Conservation (phyloP, 148 eudicot species). For the Fagopyrum esculentum region DNA sequence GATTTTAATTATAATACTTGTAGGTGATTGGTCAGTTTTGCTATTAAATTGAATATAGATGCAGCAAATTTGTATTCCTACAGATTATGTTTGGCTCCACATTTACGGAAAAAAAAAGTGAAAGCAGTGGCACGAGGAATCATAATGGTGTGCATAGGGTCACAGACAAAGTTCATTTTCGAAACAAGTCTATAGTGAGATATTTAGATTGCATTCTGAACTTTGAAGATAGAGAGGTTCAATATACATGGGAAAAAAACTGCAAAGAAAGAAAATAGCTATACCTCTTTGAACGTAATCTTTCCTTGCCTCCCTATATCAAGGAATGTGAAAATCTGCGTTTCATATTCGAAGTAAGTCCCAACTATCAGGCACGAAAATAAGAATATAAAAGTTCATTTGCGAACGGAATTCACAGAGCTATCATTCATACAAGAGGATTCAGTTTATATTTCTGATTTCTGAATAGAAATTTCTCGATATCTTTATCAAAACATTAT, state of each 20-base stretch:
- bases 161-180: background rate
- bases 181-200: too few relatives aligned
- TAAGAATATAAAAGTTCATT: background rate
- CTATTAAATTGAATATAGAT: too few relatives aligned
- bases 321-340: slow-evolving; percentile 19
- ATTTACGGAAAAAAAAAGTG: background rate
- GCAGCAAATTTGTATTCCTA: background rate
- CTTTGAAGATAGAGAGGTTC: too few relatives aligned
- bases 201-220: too few relatives aligned
- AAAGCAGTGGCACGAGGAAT: background rate
- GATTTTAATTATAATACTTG: too few relatives aligned
- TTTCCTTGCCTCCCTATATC: slow-evolving; percentile 16
- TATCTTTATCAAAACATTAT: background rate
- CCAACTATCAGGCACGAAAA: background rate
- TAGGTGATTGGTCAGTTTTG: too few relatives aligned
- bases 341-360: background rate
- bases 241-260: too few relatives aligned
- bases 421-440: too few relatives aligned
- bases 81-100: background rate
- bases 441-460: too few relatives aligned
- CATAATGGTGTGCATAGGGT: background rate
- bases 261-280: background rate
- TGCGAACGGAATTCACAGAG: background rate
- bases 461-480: too few relatives aligned
- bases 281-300: slow-evolving; percentile 18